Evolutionary conservation across 805 yeast species (phyloP).

Genomic region (Starmerella lactis-condensi): DNA sequence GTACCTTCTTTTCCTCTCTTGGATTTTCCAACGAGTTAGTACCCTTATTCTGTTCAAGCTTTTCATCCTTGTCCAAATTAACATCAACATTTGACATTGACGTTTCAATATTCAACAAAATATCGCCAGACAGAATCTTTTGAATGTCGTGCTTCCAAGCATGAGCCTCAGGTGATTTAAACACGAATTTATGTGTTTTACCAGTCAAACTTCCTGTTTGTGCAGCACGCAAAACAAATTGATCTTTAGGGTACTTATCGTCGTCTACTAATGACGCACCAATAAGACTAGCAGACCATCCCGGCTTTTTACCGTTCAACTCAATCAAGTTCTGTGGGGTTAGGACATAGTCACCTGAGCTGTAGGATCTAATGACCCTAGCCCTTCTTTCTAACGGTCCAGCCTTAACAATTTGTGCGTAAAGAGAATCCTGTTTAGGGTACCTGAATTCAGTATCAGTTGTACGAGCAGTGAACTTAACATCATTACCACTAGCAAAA

Average conservation of each 20-base stretch:
- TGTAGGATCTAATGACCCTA: slow-evolving; percentile 77
- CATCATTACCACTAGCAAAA: slow-evolving; percentile 1
- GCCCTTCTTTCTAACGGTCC: slow-evolving; percentile 80
- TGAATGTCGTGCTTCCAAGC: slow-evolving; percentile 71
- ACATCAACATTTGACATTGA: background rate
- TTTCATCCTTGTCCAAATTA: no score
- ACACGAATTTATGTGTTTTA: slow-evolving; percentile 83
- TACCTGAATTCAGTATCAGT: slow-evolving; percentile 31
- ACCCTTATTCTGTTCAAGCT: no score
- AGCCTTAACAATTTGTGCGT: slow-evolving; percentile 48
- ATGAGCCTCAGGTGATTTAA: slow-evolving; percentile 65
- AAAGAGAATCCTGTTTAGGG: slow-evolving; percentile 48
- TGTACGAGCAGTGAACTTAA: background rate
- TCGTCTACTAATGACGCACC: slow-evolving; percentile 72
- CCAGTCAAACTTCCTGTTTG: slow-evolving; percentile 18
- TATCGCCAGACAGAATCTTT: slow-evolving; percentile 33
- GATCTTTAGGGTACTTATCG: slow-evolving; percentile 38
- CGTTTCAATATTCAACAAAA: no score
- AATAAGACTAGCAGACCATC: slow-evolving; percentile 15
- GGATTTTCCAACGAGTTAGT: no score
- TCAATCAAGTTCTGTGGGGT: slow-evolving; percentile 82
- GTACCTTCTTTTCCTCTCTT: no score
- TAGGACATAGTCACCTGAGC: slow-evolving; percentile 76
- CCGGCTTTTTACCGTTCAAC: slow-evolving; percentile 35
- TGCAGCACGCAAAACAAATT: slow-evolving; percentile 45